These are phyloP conservation scores for Euphorbia celastroides DNA, from an alignment of 441 rosid species.

Conservation along the genomic window DNA sequence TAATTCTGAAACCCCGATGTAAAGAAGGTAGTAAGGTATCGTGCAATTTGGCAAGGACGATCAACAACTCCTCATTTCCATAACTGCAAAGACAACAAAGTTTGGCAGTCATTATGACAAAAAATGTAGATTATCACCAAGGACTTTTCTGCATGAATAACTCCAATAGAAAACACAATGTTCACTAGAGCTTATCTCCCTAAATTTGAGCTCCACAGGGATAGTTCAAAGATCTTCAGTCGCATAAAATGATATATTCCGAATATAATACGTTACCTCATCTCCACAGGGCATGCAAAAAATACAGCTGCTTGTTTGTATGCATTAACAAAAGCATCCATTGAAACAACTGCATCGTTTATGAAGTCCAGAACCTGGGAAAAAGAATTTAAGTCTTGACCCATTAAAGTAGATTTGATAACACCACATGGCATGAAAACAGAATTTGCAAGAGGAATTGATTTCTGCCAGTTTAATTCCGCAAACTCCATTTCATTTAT, in stretches of 20 bases:
- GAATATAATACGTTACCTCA: conserved; percentile 45
- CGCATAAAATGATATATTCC: conserved; percentile 15
- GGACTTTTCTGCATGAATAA: background rate
- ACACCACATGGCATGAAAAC: background rate
- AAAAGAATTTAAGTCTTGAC: background rate
- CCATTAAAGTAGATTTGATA: background rate
- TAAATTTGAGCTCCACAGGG: background rate
- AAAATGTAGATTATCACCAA: no score
- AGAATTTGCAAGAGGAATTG: conserved; percentile 4
- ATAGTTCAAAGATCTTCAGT: background rate
- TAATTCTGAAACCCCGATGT: conserved; percentile 48
- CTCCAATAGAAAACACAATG: background rate
- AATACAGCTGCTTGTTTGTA: conserved; percentile 66
- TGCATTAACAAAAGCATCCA: conserved; percentile 73
- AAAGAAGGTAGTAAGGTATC: conserved; percentile 84
- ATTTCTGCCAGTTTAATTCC: conserved; percentile 8
- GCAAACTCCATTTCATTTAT: background rate
- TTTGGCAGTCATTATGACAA: no score
- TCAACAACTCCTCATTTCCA: conserved; percentile 77
- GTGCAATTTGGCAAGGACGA: conserved; percentile 62
- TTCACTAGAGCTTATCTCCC: background rate
- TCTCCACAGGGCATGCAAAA: conserved; percentile 65
- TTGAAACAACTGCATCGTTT: conserved; percentile 87
- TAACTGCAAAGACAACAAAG: conserved; percentile 43
- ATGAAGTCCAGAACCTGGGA: conserved; percentile 93